A percentile compares a stretch with the other conserved stretches of the same genome.
phyloP scores from a whole-genome alignment of 202 grass and related monocot genomes.

The Miscanthus sacchariflorus region DNA sequence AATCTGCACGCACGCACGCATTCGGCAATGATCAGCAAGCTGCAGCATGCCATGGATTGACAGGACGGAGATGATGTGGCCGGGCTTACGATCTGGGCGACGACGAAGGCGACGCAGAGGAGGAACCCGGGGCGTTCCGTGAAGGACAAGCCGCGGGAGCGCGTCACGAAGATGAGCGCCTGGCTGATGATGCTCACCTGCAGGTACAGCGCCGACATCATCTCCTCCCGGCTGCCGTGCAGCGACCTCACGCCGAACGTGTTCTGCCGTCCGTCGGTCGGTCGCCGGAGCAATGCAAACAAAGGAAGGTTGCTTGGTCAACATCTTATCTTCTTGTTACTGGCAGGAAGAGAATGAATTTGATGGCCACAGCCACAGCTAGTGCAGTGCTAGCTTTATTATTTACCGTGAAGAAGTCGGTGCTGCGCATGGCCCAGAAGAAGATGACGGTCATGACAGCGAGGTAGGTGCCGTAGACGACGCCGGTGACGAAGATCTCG shows the following conservation, averaged over 20 bases:
- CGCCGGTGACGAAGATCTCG: slow-evolving; percentile 90
- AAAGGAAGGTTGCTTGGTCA: too few relatives aligned
- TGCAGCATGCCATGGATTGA: too few relatives aligned
- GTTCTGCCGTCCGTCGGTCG: slow-evolving; percentile 38
- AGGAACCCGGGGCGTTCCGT: slow-evolving; percentile 62
- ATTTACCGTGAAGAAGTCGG: slow-evolving; percentile 77
- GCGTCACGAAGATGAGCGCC: slow-evolving; percentile 98
- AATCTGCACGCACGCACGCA: slow-evolving; percentile 36
- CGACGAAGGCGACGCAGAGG: slow-evolving; percentile 70
- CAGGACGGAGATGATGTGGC: too few relatives aligned
- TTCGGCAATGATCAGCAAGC: too few relatives aligned
- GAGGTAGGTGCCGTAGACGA: slow-evolving; percentile 84
- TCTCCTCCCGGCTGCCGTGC: slow-evolving; percentile 54
- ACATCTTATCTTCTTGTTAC: too few relatives aligned
- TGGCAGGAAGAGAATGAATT: background rate
- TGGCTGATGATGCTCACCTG: slow-evolving; percentile 99
- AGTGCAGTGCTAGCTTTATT: background rate
- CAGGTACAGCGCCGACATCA: slow-evolving; percentile 95
- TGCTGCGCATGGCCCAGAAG: slow-evolving; percentile 89
- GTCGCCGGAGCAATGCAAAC: too few relatives aligned
- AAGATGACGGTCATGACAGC: slow-evolving; percentile 92
- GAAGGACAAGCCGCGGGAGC: slow-evolving; percentile 73
- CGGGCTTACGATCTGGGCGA: slow-evolving; percentile 83
- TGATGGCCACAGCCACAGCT: background rate
- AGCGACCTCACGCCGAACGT: slow-evolving; percentile 72